These are phyloP conservation scores for Bremia lactucae DNA, from an alignment of 352 stramenopile genomes.

Conservation along the genomic window DNA sequence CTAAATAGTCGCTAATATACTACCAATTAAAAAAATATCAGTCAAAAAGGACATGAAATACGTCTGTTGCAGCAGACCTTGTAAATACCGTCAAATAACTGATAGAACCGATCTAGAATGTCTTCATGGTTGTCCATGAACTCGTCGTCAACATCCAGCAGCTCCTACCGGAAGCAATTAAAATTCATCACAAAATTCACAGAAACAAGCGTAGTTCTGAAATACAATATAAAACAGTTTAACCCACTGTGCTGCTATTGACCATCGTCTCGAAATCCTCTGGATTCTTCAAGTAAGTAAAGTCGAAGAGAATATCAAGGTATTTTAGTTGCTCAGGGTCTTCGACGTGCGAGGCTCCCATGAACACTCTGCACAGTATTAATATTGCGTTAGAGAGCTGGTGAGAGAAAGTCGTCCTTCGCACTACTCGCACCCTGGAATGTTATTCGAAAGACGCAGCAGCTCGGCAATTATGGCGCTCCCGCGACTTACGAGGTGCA, in stretches of 20 bases:
- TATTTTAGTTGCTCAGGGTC: slow-evolving; percentile 86
- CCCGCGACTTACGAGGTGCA: slow-evolving; percentile 86
- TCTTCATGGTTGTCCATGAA: slow-evolving; percentile 86
- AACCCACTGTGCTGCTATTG: slow-evolving; percentile 78
- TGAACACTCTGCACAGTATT: slow-evolving; percentile 52
- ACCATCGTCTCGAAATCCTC: slow-evolving; percentile 92
- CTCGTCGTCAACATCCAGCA: slow-evolving; percentile 87
- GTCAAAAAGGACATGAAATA: too few relatives aligned
- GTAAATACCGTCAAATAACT: slow-evolving; percentile 84
- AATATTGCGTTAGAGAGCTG: slow-evolving; percentile 5
- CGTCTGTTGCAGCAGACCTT: slow-evolving; percentile 46
- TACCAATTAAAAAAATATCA: slow-evolving; percentile 15
- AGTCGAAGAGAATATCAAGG: slow-evolving; percentile 91
- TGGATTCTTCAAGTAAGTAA: slow-evolving; percentile 90
- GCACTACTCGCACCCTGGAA: slow-evolving; percentile 52
- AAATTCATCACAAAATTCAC: slow-evolving; percentile 1
- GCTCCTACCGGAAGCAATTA: slow-evolving; percentile 25
- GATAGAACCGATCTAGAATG: slow-evolving; percentile 83
- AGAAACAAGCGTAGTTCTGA: slow-evolving; percentile 5
- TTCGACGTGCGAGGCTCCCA: slow-evolving; percentile 78
- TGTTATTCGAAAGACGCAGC: slow-evolving; percentile 85
- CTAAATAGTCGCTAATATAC: slow-evolving; percentile 88
- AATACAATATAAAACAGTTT: background rate
- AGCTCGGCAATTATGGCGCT: slow-evolving; percentile 90
- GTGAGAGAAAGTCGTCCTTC: background rate